phyloP scores from a whole-genome alignment of 2,329 filamentous ascomycete genomes.

The Biscogniauxia sp. region DNA sequence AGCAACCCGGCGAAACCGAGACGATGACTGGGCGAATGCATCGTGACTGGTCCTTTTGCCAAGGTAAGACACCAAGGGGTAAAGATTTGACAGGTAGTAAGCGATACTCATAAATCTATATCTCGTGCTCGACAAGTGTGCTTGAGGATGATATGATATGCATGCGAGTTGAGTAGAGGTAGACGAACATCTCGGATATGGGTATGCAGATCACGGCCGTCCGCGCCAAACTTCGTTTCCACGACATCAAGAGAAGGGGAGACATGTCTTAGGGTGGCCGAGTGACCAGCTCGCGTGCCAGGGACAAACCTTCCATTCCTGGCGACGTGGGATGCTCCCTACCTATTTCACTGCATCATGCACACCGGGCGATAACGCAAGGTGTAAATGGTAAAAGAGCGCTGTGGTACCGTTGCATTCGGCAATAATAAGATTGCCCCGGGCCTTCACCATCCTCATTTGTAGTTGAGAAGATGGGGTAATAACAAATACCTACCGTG shows the following conservation, averaged over 20 bases:
- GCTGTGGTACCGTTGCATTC: conserved; percentile 20
- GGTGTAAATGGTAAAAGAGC: conserved; percentile 2
- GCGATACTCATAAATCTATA: conserved; percentile 11
- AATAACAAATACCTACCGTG: not conserved
- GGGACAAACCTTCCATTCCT: conserved; percentile 29
- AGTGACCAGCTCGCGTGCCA: conserved; percentile 17
- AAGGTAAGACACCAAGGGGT: conserved; percentile 4
- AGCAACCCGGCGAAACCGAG: conserved; percentile 17
- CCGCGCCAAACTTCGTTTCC: not conserved
- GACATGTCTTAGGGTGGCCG: conserved; percentile 21
- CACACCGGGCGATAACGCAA: conserved; percentile 4
- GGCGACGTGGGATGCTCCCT: conserved; percentile 15
- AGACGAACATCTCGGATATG: conserved; percentile 2
- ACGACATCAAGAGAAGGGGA: conserved; percentile 10
- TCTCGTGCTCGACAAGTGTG: conserved; percentile 5
- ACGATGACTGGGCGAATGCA: conserved; percentile 17
- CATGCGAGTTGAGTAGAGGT: conserved; percentile 12
- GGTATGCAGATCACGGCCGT: not conserved
- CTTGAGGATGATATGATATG: conserved; percentile 9
- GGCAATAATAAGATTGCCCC: conserved; percentile 7
- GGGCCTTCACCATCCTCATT: not conserved
- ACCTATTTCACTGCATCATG: conserved; percentile 20
- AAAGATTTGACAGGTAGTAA: conserved; percentile 6
- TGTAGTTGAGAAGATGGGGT: not conserved
- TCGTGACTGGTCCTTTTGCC: conserved; percentile 14